phyloP scores from a whole-genome alignment of 495 filamentous ascomycete species.

The Xeromyces bisporus region DNA sequence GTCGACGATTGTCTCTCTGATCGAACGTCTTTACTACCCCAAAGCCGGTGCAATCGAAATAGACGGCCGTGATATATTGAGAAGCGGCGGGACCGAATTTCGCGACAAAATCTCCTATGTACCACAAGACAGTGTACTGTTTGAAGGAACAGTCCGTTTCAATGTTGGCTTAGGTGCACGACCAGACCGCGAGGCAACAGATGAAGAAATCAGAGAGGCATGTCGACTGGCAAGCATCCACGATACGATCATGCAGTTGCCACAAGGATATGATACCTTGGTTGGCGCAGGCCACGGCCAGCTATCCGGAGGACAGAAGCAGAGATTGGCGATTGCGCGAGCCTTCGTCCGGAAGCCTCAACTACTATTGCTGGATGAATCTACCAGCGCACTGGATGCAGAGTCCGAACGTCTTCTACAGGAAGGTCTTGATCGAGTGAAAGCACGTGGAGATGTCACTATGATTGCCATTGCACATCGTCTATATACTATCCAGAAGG shows the following conservation, averaged over 20 bases:
- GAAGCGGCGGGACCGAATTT: slow-evolving; percentile 17
- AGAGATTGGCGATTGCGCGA: slow-evolving; percentile 58
- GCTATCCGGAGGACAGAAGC: slow-evolving; percentile 63
- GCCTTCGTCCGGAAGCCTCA: slow-evolving; percentile 56
- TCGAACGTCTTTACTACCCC: slow-evolving; percentile 41
- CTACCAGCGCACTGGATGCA: slow-evolving; percentile 58
- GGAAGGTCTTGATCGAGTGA: slow-evolving; percentile 44
- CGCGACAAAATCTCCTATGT: slow-evolving; percentile 36
- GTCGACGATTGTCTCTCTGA: slow-evolving; percentile 40
- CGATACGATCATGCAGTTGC: slow-evolving; percentile 36
- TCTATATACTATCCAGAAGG: slow-evolving; percentile 55
- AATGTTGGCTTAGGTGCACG: slow-evolving; percentile 36
- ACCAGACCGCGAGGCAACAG: slow-evolving; percentile 20
- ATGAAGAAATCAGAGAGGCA: slow-evolving; percentile 36
- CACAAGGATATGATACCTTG: slow-evolving; percentile 45
- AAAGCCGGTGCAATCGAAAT: slow-evolving; percentile 23
- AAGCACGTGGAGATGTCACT: slow-evolving; percentile 42
- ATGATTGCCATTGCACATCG: slow-evolving; percentile 69
- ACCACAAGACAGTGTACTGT: slow-evolving; percentile 37
- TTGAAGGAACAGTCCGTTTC: slow-evolving; percentile 36
- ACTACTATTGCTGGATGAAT: slow-evolving; percentile 62
- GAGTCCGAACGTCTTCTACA: slow-evolving; percentile 58
- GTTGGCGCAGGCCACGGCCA: slow-evolving; percentile 44
- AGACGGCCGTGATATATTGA: slow-evolving; percentile 26
- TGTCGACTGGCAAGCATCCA: slow-evolving; percentile 43